These are phyloP conservation scores for Mucor plumbeus DNA, from an alignment of 371 early-diverging fungal genomes.

Conservation along the genomic window DNA sequence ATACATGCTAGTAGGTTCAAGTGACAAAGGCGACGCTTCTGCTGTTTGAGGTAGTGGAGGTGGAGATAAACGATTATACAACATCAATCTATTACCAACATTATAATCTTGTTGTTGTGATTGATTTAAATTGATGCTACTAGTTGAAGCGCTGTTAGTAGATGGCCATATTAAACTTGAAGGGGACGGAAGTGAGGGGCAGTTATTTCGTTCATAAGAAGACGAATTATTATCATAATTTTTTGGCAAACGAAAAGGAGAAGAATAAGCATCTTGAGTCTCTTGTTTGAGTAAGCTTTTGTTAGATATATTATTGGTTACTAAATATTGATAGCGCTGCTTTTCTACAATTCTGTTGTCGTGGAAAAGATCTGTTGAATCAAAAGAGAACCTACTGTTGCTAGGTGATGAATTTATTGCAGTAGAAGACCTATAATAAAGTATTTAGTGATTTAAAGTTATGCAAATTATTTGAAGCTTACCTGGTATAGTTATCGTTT, in stretches of 20 bases:
- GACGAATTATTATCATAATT: not conserved
- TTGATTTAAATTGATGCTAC: not conserved
- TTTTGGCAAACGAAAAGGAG: not conserved
- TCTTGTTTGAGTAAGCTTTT: not conserved
- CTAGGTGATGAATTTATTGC: conserved; percentile 1
- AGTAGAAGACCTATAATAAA: not conserved
- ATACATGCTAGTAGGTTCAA: not conserved
- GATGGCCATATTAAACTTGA: conserved; percentile 12
- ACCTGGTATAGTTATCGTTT: not conserved
- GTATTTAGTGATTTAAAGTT: not conserved
- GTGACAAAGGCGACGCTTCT: not conserved
- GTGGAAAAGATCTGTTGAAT: not conserved
- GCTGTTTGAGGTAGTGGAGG: not conserved
- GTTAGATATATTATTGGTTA: not conserved
- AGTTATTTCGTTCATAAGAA: not conserved
- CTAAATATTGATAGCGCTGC: not conserved
- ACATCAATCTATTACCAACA: not conserved
- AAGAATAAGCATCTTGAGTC: not conserved
- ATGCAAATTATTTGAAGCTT: not conserved
- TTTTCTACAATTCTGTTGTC: not conserved
- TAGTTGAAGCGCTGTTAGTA: not conserved
- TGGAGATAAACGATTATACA: not conserved
- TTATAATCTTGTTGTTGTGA: not conserved
- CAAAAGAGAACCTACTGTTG: not conserved
- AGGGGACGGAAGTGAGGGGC: conserved; percentile 17